Percentiles rank a stretch among this genome's conserved stretches.
Evolutionary conservation across 2,329 filamentous ascomycete species (phyloP).

Genomic region (Fonsecaea monophora): DNA sequence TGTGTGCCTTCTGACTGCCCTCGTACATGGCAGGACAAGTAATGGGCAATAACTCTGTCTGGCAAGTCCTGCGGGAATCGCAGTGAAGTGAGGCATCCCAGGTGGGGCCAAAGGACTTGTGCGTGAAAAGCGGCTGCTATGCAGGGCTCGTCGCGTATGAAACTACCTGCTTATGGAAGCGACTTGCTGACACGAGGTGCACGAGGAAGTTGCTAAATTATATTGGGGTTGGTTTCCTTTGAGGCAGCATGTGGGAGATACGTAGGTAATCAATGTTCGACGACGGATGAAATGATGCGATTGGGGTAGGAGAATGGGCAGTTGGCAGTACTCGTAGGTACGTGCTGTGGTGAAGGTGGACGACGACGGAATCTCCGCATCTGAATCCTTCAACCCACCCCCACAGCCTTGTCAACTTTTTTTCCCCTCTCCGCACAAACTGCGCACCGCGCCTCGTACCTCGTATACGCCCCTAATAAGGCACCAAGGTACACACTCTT

Average conservation of each 20-base stretch:
- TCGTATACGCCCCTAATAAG: too few species aligned
- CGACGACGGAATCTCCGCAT: not conserved
- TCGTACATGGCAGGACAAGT: not conserved
- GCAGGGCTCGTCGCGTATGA: not conserved
- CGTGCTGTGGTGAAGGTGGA: not conserved
- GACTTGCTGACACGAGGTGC: not conserved
- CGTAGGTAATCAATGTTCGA: not conserved
- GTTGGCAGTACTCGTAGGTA: not conserved
- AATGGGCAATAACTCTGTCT: constrained; percentile 4
- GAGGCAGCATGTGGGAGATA: not conserved
- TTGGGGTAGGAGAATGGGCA: not conserved
- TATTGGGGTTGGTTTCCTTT: not conserved
- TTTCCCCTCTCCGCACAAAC: too few species aligned
- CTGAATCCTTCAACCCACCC: not conserved
- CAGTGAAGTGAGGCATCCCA: not conserved
- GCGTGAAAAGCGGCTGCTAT: not conserved
- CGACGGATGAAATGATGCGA: too few species aligned
- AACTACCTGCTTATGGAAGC: not conserved
- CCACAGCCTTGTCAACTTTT: not conserved
- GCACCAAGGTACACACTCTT: not conserved
- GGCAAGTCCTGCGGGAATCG: not conserved
- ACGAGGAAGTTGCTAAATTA: not conserved
- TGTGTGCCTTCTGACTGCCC: not conserved
- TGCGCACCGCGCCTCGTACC: too few species aligned
- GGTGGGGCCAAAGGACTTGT: not conserved